Evolutionary conservation across 441 rosid genomes (phyloP), one percentile per base, ranked within the genome.

Genomic region (Hura crepitans): DNA sequence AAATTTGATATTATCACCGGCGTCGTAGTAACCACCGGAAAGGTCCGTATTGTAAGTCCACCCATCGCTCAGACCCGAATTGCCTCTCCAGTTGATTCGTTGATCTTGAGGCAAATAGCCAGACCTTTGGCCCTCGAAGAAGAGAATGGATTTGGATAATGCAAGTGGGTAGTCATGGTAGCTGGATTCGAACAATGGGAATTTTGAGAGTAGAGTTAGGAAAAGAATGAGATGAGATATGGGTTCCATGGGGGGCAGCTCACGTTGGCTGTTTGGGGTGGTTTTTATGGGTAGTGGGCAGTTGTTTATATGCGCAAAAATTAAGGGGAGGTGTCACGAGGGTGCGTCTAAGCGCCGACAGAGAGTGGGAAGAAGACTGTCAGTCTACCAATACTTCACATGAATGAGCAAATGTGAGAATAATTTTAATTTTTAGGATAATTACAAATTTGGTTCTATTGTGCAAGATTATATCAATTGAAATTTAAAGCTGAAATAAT

Each of bases 91-190:
- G 0, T 69, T n/a, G 22, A 85, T 1, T 7, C 92, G 85, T 65
- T 91, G 98, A 72, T 91, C 88, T 23, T 66, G 76, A 0, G 97
- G 97, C 62, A 94, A 74, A 75, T 46, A 81, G 2, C 97, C 98
- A 17, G 98, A 94, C 49, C 98, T 85, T 45, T 94, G 98, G 62
- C 98, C 98, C 64, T 94, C 93, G 77, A 94, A 93, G 89, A 93
- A 93, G 46, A 93, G 88, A 72, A 93, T 91, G 11, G 96, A 83
- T 75, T 93, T 91, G 33, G 97, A 80, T 65, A 93, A 81, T 57
- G 98, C 98, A 62, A 87, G 94, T 3, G 51, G 62, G 77, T 91
- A 93, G 62, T 89, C 87, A 65, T 81, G 98, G 73, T 67, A 71
- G 78, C 72, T 77, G 22, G 86, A 76, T n/a, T 62, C 76, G 53